Base-by-base conservation (phyloP, 805 yeast genomes). In the Saccharomycopsis babjevae region DNA sequence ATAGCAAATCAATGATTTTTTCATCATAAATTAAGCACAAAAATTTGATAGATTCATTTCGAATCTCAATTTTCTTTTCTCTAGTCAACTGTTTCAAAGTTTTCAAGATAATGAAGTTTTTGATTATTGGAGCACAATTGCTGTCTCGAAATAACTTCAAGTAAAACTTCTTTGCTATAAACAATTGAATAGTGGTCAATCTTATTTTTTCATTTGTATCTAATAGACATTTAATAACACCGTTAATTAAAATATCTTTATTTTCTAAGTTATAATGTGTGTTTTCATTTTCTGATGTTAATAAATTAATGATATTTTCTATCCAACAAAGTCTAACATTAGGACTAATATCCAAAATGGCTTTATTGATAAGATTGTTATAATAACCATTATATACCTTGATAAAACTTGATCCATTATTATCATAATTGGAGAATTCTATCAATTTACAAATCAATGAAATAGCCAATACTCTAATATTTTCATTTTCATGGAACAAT, bases 191-290 rank as follows among this genome's bases (percentile, higher is more conserved):
- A 0, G 94, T 82, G 1, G 78, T 72, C 39, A 82, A 73, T 65
- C 97, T 78, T 1, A 89, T 96, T 43, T 76, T 79, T 61, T 86
- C 93, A 67, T 88, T 90, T 0, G 84, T 74, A 72, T 91, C 97
- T 43, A 87, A 76, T 30, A 91, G 74, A 40, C 92, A 83, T 66
- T 86, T 86, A 18, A 82, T 74, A 11, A 89, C 66, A 1, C 92
- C 88, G 61, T 76, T 78, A 5, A 77, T 72, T 1, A 84, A 72
- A 56, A 86, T 91, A 0, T 72, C 67, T 46, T 46, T 46, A 25
- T 46, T 22, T 25, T 46, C 52, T 32, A 46, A 46, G 28, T 46
- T 46, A 22, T 22, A 46, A 1, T 79, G 73, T 1, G 80, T 70
- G 5, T 64, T 61, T 61, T 82, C 84, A 20, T 71, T 69, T 63